Conservation (phyloP, 164 flowering plant genomes). For the Taxillus chinensis region DNA sequence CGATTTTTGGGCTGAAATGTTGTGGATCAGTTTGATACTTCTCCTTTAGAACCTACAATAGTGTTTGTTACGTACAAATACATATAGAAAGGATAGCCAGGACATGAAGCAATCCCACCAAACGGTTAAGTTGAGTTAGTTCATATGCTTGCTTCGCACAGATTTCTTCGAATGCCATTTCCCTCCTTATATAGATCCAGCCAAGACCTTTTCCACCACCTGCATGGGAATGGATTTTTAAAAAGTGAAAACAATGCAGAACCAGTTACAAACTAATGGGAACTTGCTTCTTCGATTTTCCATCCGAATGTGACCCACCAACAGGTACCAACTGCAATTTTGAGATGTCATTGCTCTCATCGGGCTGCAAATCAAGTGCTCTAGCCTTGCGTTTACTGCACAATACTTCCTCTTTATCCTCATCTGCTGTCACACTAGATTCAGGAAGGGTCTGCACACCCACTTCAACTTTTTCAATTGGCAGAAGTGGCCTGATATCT, state of each 20-base stretch:
- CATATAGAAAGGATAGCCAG: background rate
- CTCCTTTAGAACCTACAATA: conserved; percentile 62
- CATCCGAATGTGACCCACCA: conserved; percentile 37
- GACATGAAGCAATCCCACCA: conserved; percentile 33
- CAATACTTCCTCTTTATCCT: conserved; percentile 18
- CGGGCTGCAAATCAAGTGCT: conserved; percentile 18
- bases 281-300: conserved; percentile 50
- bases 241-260: background rate
- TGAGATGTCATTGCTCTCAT: conserved; percentile 28
- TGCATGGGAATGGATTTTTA: conserved; percentile 12
- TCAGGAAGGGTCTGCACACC: conserved; percentile 64
- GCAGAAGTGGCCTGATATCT: conserved; percentile 34
- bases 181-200: conserved; percentile 92
- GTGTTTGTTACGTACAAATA: background rate
- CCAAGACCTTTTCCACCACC: conserved; percentile 96
- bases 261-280: conserved; percentile 25
- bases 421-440: conserved; percentile 20
- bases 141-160: conserved; percentile 75
- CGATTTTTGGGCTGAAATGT: conserved; percentile 49
- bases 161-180: conserved; percentile 88
- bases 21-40: conserved; percentile 91
- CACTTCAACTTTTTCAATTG: conserved; percentile 54
- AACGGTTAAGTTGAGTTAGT: conserved; percentile 76
- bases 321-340: conserved; percentile 57
- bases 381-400: conserved; percentile 54